Percentiles rank a stretch among this genome's conserved stretches.
Conservation (phyloP, 1,284 basidiomycete genomes). For the Thecaphora thlaspeos region DNA sequence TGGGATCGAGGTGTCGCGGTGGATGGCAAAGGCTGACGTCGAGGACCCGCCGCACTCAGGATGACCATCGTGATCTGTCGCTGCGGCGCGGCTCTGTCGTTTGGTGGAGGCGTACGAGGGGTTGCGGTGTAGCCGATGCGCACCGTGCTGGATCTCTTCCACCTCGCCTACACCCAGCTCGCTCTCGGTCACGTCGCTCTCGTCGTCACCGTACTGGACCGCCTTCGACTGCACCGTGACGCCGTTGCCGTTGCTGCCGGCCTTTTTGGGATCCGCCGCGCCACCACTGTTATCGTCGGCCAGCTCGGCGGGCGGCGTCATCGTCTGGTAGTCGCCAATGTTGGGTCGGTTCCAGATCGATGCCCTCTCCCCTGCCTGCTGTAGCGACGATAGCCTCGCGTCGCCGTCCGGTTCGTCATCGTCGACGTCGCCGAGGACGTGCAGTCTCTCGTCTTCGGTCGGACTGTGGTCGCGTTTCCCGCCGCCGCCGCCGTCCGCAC, state of each 20-base stretch:
- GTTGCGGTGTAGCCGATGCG: conserved; percentile 31
- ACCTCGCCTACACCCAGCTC: conserved; percentile 38
- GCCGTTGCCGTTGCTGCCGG: conserved; percentile 1
- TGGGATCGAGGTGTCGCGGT: conserved; percentile 24
- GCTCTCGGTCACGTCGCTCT: conserved; percentile 33
- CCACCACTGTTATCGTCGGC: neutral
- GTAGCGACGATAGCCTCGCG: conserved; percentile 5
- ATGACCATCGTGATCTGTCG: neutral
- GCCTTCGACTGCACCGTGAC: conserved; percentile 21
- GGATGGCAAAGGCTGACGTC: neutral
- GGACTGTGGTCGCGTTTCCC: neutral
- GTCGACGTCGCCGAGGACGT: conserved; percentile 10
- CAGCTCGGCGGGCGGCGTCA: conserved; percentile 14
- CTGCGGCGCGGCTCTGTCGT: neutral
- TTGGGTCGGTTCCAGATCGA: conserved; percentile 17
- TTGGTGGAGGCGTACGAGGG: conserved; percentile 25
- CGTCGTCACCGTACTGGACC: conserved; percentile 9
- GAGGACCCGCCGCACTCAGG: neutral
- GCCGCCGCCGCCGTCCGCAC: conserved; percentile 3
- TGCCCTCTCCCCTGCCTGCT: conserved; percentile 5
- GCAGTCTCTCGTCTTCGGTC: conserved; percentile 1
- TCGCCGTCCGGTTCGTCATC: conserved; percentile 9
- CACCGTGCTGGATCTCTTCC: conserved; percentile 30
- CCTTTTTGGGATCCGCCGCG: neutral
- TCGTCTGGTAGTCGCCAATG: conserved; percentile 12